Conservation (phyloP, 2,329 filamentous ascomycete genomes). For the Xylariales sp. region DNA sequence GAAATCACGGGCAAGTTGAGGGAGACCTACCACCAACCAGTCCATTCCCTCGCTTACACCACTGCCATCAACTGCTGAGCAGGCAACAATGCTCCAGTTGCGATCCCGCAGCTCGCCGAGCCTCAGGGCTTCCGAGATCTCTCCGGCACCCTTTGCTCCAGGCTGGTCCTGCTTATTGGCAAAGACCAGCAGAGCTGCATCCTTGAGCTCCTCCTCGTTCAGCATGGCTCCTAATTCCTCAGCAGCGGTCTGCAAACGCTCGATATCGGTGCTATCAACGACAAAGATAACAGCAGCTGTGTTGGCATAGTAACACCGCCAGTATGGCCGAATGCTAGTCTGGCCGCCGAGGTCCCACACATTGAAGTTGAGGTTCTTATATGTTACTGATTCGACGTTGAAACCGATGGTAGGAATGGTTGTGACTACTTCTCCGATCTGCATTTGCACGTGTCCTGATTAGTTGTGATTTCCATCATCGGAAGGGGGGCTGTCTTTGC, state of each 20-base stretch:
- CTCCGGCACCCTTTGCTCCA: constrained; percentile 90
- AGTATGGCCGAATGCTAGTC: constrained; percentile 98
- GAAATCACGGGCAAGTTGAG: neutral
- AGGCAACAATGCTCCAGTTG: constrained; percentile 99
- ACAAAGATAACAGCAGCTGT: constrained; percentile 98
- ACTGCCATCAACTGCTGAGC: constrained; percentile 90
- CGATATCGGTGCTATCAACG: constrained; percentile 96
- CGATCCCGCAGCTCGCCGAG: constrained; percentile 88
- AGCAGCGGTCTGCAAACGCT: constrained; percentile 84
- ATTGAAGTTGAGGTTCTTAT: constrained; percentile 98
- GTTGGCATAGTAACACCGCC: constrained; percentile 99
- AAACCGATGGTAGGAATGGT: constrained; percentile 99
- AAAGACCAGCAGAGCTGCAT: constrained; percentile 94
- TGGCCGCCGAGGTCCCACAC: constrained; percentile 98
- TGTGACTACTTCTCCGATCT: constrained; percentile 98
- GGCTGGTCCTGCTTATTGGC: constrained; percentile 99
- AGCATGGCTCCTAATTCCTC: constrained; percentile 94
- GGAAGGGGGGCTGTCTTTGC: too few relatives aligned
- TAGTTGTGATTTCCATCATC: too few relatives aligned
- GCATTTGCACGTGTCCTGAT: too few relatives aligned
- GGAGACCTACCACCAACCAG: constrained; percentile 77
- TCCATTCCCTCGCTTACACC: constrained; percentile 98
- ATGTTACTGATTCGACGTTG: constrained; percentile 97
- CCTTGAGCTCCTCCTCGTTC: constrained; percentile 96
- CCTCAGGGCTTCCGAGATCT: constrained; percentile 90